Evolutionary conservation across 345 rosid genomes (phyloP).

Genomic region (Turnera subulata): DNA sequence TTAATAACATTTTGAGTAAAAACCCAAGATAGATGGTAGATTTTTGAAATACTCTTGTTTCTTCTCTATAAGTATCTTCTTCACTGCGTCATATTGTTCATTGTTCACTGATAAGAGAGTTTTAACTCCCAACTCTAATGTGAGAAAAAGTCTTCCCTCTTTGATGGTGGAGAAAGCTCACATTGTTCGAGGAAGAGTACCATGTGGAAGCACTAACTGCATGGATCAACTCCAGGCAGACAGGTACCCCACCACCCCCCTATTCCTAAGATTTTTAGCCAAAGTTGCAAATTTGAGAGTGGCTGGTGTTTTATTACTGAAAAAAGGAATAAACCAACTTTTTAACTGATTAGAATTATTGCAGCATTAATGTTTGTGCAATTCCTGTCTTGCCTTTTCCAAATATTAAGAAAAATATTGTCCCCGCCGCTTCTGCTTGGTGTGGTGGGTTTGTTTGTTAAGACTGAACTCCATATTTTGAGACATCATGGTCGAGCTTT

Average conservation of each 20-base stretch:
- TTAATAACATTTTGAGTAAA: no score
- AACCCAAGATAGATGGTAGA: no score
- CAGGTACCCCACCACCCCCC: conserved; percentile 16
- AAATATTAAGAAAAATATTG: no score
- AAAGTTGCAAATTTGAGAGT: background rate
- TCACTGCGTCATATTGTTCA: no score
- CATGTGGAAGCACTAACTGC: conserved; percentile 20
- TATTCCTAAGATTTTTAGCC: background rate
- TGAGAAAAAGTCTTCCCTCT: background rate
- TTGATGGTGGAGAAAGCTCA: conserved; percentile 11
- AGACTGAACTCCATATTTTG: no score
- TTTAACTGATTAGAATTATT: background rate
- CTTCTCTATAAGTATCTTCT: background rate
- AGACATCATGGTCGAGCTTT: no score
- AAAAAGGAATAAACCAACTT: background rate
- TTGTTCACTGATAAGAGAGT: no score
- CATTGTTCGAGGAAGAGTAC: conserved; percentile 12
- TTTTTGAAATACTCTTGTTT: no score
- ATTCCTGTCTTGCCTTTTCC: background rate
- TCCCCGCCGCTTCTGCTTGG: no score
- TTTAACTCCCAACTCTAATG: conserved; percentile 1
- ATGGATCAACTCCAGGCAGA: background rate
- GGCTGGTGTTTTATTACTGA: background rate
- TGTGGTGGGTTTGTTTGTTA: no score
- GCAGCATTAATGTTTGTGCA: background rate